These are phyloP conservation scores for Mycena epipterygia DNA, from an alignment of 768 basidiomycete species.

Conservation along the genomic window DNA sequence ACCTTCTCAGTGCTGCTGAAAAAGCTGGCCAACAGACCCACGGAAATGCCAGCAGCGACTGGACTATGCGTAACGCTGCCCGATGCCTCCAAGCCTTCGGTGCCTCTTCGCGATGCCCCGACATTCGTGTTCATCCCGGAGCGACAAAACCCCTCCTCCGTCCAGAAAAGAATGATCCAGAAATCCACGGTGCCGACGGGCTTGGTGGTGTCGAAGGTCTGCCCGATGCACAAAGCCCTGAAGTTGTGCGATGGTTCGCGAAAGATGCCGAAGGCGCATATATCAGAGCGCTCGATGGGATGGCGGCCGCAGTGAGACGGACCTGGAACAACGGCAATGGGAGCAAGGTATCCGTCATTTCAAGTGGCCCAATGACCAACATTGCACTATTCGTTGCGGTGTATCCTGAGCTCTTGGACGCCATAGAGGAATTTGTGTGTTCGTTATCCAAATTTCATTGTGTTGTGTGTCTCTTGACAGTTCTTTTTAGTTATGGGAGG, in stretches of 20 bases:
- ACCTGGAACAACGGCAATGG: constrained; percentile 73
- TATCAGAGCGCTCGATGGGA: constrained; percentile 76
- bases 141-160: constrained; percentile 78
- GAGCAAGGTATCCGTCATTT: constrained; percentile 75
- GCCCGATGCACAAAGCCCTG: constrained; percentile 60
- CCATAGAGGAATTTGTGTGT: constrained; percentile 76
- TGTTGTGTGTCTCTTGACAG: constrained; percentile 34
- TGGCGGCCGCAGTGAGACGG: constrained; percentile 66
- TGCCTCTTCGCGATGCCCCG: constrained; percentile 54
- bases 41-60: constrained; percentile 78
- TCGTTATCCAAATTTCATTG: constrained; percentile 2
- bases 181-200: constrained; percentile 88
- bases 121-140: constrained; percentile 77
- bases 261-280: constrained; percentile 54
- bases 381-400: constrained; percentile 75
- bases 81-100: constrained; percentile 83
- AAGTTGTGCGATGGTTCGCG: constrained; percentile 66
- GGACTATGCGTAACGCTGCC: constrained; percentile 81
- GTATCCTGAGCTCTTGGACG: constrained; percentile 65
- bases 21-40: too few species aligned
- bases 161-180: constrained; percentile 71
- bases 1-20: too few species aligned
- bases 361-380: constrained; percentile 90
- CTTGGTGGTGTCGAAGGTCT: constrained; percentile 89
- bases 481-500: constrained; percentile 79